phyloP scores from a whole-genome alignment of 805 yeast genomes.

The Starmera amethionina region DNA sequence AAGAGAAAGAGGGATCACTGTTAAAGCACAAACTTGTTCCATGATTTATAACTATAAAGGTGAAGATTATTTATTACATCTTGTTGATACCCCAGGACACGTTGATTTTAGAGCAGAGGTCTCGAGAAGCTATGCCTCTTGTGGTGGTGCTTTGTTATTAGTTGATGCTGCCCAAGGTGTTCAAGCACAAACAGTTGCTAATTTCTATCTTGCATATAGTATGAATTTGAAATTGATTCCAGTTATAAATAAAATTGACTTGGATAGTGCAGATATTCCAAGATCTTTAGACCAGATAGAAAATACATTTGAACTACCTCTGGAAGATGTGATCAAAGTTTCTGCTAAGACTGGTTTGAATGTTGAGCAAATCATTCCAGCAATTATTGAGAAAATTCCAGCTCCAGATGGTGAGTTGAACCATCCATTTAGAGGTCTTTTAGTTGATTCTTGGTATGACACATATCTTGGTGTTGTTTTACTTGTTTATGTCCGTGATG shows the following conservation, averaged over 20 bases:
- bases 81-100: slow-evolving; percentile 97
- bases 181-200: slow-evolving; percentile 98
- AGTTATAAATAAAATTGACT: slow-evolving; percentile 83
- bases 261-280: slow-evolving; percentile 78
- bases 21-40: slow-evolving; percentile 93
- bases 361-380: slow-evolving; percentile 71
- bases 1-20: slow-evolving; percentile 92
- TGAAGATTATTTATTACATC: slow-evolving; percentile 72
- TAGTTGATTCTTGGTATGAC: slow-evolving; percentile 98
- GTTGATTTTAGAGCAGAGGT: slow-evolving; percentile 95
- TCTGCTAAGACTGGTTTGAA: slow-evolving; percentile 89
- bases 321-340: slow-evolving; percentile 67
- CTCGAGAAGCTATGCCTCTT: slow-evolving; percentile 87
- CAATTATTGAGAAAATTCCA: slow-evolving; percentile 73
- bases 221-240: slow-evolving; percentile 78
- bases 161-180: slow-evolving; percentile 97
- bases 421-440: slow-evolving; percentile 56
- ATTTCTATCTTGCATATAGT: slow-evolving; percentile 82
- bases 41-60: slow-evolving; percentile 70
- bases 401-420: slow-evolving; percentile 51
- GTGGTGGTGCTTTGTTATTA: slow-evolving; percentile 84
- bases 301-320: slow-evolving; percentile 68
- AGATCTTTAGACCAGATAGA: slow-evolving; percentile 80
- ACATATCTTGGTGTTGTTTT: slow-evolving; percentile 85
- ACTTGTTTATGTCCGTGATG: slow-evolving; percentile 79